Conservation (phyloP, 495 filamentous ascomycete genomes). For the Bombardia bombarda region DNA sequence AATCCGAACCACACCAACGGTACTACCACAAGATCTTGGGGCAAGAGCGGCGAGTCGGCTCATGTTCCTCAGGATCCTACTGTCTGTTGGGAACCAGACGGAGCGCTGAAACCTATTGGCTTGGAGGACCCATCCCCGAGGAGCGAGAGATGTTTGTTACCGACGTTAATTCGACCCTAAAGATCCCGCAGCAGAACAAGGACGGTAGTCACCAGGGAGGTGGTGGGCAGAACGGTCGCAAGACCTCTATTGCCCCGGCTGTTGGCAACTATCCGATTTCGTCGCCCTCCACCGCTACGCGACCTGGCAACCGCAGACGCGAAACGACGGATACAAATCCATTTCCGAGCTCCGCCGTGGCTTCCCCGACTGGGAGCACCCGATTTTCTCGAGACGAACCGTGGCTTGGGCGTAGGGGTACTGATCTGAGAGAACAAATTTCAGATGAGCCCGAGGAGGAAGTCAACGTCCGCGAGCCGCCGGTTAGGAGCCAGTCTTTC, state of each 20-base stretch:
- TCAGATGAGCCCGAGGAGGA: constrained; percentile 42
- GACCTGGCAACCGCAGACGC: constrained; percentile 69
- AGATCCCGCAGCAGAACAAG: constrained; percentile 72
- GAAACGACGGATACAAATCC: constrained; percentile 80
- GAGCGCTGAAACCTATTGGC: constrained; percentile 62
- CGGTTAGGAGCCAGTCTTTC: constrained; percentile 42
- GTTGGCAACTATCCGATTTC: constrained; percentile 37
- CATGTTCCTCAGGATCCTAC: constrained; percentile 45
- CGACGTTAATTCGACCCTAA: constrained; percentile 89
- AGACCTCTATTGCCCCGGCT: constrained; percentile 63
- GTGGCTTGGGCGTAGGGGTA: constrained; percentile 68
- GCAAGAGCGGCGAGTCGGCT: constrained; percentile 62
- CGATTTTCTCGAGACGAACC: constrained; percentile 41
- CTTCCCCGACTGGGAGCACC: constrained; percentile 41
- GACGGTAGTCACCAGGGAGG: constrained; percentile 51
- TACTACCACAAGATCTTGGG: constrained; percentile 59
- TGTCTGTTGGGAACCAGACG: constrained; percentile 85
- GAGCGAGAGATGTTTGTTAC: constrained; percentile 79
- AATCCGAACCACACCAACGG: constrained; percentile 62
- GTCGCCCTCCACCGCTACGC: constrained; percentile 55
- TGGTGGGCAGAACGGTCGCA: constrained; percentile 54
- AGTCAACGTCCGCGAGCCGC: constrained; percentile 5
- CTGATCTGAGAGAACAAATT: constrained; percentile 43
- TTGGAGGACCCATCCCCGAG: constrained; percentile 68
- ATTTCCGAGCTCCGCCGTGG: constrained; percentile 43